Base-by-base conservation (phyloP, 192 early-diverging fungal species). In the Linnemannia exigua region DNA sequence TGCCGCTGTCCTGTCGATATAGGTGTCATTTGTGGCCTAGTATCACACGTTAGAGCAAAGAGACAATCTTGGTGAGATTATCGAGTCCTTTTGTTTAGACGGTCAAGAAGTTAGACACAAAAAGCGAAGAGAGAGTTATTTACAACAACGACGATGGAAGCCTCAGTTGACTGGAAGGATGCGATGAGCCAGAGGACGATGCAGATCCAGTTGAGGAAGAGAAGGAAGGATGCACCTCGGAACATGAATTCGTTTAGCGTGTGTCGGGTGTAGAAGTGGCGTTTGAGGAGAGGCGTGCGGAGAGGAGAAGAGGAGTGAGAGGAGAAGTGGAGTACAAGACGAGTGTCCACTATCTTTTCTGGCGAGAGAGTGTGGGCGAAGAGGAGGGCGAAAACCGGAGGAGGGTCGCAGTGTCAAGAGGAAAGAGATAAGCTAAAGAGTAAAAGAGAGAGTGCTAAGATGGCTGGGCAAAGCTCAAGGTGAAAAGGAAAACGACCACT, bases 1-100 rank as follows among this genome's bases (percentile, higher is more conserved):
- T 36, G 96, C 95, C 28, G 97, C 97, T n/a, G 91, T 90, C 41
- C 95, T 92, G 79, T 95, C 95, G 33, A 87, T 37, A 68, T 81
- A 92, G 3, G 90, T 88, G 75, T 88, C 90, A 77, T 93, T 93
- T 37, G 90, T 91, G 16, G 89, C 89, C 92, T 92, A 66, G 3
- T 28, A 67, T 8, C 25, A 31, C 74, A 33, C 8, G 37, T 31
- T 63, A 31, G 19, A 5, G 58, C 38, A 36, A 38, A n/a, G 7
- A n/a, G 12, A 15, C 6, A 12, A 61, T 20, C 14, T 14, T 37
- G 52, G 74, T 51, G 17, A 36, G 73, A 12, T 12, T 33, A 1
- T 41, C 16, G 66, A 63, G n/a, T 35, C 15, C 16, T 63, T 17
- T 28, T 8, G 37, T 22, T 20, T 74, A 25, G 8, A n/a, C 11